These are phyloP conservation scores for Pestalotiopsis sp. DNA, from an alignment of 2,329 filamentous ascomycete genomes.

Conservation along the genomic window DNA sequence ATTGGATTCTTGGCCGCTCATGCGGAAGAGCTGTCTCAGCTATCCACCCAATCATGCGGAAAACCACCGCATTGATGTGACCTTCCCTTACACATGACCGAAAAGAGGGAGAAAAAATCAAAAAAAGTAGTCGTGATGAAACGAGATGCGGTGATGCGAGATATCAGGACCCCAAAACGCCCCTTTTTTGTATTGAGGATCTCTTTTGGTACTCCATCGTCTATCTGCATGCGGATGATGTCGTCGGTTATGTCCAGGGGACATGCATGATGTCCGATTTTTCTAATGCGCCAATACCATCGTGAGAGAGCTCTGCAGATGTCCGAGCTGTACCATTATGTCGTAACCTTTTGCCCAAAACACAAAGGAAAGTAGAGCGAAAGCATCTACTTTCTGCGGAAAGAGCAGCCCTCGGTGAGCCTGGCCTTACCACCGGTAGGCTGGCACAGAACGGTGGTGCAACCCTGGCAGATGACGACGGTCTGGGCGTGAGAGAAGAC, in stretches of 20 bases:
- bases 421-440: constrained; percentile 98
- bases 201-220: constrained; percentile 66
- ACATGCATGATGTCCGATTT: constrained; percentile 31
- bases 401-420: constrained; percentile 99
- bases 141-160: constrained; percentile 59
- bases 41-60: constrained; percentile 55
- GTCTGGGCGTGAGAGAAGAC: constrained; percentile 99
- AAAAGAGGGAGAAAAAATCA: constrained; percentile 41
- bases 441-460: constrained; percentile 99
- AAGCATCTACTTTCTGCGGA: constrained; percentile 96
- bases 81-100: constrained; percentile 41
- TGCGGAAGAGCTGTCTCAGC: constrained; percentile 59
- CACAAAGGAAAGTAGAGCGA: constrained; percentile 44
- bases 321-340: constrained; percentile 57
- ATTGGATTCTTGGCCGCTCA: constrained; percentile 46
- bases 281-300: constrained; percentile 48
- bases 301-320: constrained; percentile 53
- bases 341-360: constrained; percentile 42
- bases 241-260: constrained; percentile 35
- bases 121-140: constrained; percentile 45
- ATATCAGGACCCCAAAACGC: constrained; percentile 82
- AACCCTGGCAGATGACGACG: constrained; percentile 99
- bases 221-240: constrained; percentile 59
- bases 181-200: constrained; percentile 59
- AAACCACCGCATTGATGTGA: constrained; percentile 35